Conservation (phyloP, 2,329 filamentous ascomycete genomes). For the Fusarium sp. region DNA sequence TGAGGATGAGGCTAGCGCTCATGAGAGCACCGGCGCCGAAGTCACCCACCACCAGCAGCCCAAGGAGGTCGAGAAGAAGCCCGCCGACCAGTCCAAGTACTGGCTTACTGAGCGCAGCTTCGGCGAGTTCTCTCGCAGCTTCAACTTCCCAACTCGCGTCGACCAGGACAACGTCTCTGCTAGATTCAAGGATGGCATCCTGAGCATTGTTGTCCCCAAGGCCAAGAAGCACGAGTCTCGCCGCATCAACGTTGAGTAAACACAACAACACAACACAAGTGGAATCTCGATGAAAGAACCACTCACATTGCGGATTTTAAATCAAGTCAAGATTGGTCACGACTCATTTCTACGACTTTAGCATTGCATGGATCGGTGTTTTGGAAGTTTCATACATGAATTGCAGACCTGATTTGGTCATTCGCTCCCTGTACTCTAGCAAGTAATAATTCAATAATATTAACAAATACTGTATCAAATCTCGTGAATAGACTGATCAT, state of each 20-base stretch:
- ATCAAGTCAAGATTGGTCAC: slow-evolving; percentile 1
- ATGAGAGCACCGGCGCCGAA: slow-evolving; percentile 42
- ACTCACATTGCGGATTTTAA: background rate
- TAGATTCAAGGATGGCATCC: slow-evolving; percentile 73
- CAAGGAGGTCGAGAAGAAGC: slow-evolving; percentile 51
- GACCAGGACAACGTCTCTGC: slow-evolving; percentile 73
- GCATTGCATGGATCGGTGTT: slow-evolving; percentile 40
- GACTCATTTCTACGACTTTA: slow-evolving; percentile 14
- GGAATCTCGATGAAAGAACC: background rate
- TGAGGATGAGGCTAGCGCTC: slow-evolving; percentile 52
- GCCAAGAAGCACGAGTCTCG: slow-evolving; percentile 69
- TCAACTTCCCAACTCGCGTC: slow-evolving; percentile 75
- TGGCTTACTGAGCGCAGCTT: slow-evolving; percentile 77
- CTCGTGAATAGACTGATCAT: background rate
- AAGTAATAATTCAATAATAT: slow-evolving; percentile 25
- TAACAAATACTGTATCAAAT: background rate
- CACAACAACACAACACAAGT: background rate
- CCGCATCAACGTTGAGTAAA: slow-evolving; percentile 68
- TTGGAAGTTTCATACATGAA: slow-evolving; percentile 28
- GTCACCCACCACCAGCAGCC: slow-evolving; percentile 45
- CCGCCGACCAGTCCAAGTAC: slow-evolving; percentile 68
- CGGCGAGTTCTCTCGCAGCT: slow-evolving; percentile 76
- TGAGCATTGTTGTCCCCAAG: slow-evolving; percentile 76
- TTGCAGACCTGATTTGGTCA: slow-evolving; percentile 18
- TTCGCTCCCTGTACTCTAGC: slow-evolving; percentile 44